Evolutionary conservation across 352 stramenopile genomes (phyloP).

Genomic region (Globisporangium nunn): DNA sequence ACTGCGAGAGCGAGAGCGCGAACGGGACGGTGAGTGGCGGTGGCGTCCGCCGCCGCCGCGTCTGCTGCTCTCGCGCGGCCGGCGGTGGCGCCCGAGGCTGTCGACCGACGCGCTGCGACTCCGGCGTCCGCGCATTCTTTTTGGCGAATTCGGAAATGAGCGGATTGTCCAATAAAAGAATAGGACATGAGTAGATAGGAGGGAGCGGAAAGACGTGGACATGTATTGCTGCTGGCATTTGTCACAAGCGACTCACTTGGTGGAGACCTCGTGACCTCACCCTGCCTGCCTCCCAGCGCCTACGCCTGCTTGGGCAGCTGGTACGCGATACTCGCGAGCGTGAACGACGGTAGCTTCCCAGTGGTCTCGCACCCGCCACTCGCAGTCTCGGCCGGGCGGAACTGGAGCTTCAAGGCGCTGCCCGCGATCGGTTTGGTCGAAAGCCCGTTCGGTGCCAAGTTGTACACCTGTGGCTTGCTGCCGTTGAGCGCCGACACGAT

Average conservation of each 20-base stretch:
- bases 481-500: constrained; percentile 16
- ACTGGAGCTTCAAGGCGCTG: constrained; percentile 15
- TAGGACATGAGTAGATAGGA: no score
- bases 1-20: constrained; percentile 14
- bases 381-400: constrained; percentile 13
- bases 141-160: neutral
- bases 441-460: constrained; percentile 9
- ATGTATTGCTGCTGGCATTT: no score
- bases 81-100: constrained; percentile 35
- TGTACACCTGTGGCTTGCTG: constrained; percentile 8
- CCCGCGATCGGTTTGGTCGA: constrained; percentile 12
- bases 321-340: constrained; percentile 1
- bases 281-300: no score
- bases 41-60: constrained; percentile 7
- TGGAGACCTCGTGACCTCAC: no score
- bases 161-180: no score
- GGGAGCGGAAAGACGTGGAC: no score
- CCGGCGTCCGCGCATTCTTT: constrained; percentile 1
- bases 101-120: constrained; percentile 52
- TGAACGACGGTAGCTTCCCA: constrained; percentile 3
- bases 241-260: no score
- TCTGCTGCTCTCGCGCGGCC: constrained; percentile 10
- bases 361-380: neutral
- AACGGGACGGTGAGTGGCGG: constrained; percentile 13
- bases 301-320: neutral